A percentile compares a stretch with the other conserved stretches of the same genome.
Conservation (phyloP, 306 rosid genomes). For the Hippophae gyantsensis region DNA sequence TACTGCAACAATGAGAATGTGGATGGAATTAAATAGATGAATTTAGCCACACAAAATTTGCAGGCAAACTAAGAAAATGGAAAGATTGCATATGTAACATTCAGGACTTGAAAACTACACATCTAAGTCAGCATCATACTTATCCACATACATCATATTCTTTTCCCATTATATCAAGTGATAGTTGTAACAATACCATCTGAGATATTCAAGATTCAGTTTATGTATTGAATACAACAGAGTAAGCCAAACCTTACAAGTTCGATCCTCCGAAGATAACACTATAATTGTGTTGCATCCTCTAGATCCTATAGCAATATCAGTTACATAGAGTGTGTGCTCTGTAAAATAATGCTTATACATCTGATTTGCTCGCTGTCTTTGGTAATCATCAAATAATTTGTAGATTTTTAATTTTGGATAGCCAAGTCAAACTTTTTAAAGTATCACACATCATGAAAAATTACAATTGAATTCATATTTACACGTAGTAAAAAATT, state of each 20-base stretch:
- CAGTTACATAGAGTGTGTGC: slow-evolving; percentile 52
- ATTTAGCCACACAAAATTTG: slow-evolving; percentile 14
- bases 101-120: slow-evolving; percentile 41
- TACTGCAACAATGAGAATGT: too few relatives aligned
- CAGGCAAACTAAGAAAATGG: slow-evolving; percentile 22
- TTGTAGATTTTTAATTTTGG: slow-evolving; percentile 20
- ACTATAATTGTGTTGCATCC: slow-evolving; percentile 71
- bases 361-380: slow-evolving; percentile 29
- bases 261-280: slow-evolving; percentile 69
- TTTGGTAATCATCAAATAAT: slow-evolving; percentile 57
- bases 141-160: too few relatives aligned
- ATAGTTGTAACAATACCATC: too few relatives aligned
- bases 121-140: slow-evolving; percentile 13
- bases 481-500: too few relatives aligned
- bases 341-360: slow-evolving; percentile 44
- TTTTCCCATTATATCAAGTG: too few relatives aligned
- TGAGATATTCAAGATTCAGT: not conserved
- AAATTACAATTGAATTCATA: too few relatives aligned
- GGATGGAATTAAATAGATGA: slow-evolving; percentile 15
- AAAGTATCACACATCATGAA: too few relatives aligned
- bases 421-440: not conserved
- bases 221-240: slow-evolving; percentile 3
- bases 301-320: slow-evolving; percentile 56
- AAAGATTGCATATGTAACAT: slow-evolving; percentile 10
- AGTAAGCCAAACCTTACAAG: slow-evolving; percentile 57